These are phyloP conservation scores for Gypsophila paniculata DNA, from an alignment of 179 eudicot species.

Conservation along the genomic window DNA sequence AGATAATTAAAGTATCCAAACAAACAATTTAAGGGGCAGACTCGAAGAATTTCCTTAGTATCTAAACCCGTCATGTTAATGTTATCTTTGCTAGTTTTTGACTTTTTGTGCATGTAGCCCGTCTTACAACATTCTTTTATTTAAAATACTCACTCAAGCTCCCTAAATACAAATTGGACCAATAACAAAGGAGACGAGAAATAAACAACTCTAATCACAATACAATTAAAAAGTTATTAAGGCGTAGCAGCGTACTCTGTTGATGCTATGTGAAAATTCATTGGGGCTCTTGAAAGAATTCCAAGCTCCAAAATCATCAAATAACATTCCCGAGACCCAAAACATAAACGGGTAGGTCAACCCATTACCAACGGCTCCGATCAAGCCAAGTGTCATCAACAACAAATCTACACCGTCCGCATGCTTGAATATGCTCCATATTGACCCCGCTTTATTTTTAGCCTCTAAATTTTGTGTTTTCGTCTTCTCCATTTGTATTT, in stretches of 20 bases:
- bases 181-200: no score
- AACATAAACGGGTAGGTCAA: constrained; percentile 60
- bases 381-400: constrained; percentile 63
- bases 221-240: not conserved
- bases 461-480: not conserved
- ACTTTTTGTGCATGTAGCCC: no score
- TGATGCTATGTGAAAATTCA: constrained; percentile 35
- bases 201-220: no score
- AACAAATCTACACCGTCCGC: constrained; percentile 58
- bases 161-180: no score
- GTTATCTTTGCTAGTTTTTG: no score
- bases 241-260: constrained; percentile 36
- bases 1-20: no score
- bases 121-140: no score
- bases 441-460: constrained; percentile 32
- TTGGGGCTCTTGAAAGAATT: constrained; percentile 13
- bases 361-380: constrained; percentile 78
- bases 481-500: constrained; percentile 7
- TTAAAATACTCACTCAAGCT: no score
- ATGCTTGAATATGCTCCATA: constrained; percentile 74
- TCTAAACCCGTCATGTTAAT: no score
- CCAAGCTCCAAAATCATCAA: constrained; percentile 57
- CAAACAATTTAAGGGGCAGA: no score
- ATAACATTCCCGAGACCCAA: constrained; percentile 45
- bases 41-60: no score